Evolutionary conservation across 768 basidiomycete species (phyloP).

Genomic region (Kwoniella sp.): DNA sequence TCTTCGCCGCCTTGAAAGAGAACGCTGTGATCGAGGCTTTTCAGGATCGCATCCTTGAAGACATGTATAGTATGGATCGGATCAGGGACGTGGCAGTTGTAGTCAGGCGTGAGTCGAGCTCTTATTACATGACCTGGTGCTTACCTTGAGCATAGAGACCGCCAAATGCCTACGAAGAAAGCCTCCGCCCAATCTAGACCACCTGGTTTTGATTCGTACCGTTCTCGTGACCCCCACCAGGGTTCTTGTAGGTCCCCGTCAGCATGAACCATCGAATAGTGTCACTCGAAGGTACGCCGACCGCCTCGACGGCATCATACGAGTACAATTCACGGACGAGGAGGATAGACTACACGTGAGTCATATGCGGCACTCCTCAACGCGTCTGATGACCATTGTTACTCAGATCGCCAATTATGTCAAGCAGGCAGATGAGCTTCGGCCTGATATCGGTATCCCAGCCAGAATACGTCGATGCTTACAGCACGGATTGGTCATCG

Average conservation of each 20-base stretch:
- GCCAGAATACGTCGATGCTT: slow-evolving; percentile 44
- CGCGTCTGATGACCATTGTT: too few relatives aligned
- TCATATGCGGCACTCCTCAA: too few relatives aligned
- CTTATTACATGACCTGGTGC: not conserved
- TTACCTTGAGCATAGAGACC: slow-evolving; percentile 11
- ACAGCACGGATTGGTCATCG: slow-evolving; percentile 37
- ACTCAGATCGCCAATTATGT: slow-evolving; percentile 35
- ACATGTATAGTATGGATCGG: slow-evolving; percentile 40
- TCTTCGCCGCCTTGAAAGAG: slow-evolving; percentile 20
- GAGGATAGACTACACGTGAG: slow-evolving; percentile 44
- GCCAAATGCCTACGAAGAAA: slow-evolving; percentile 25
- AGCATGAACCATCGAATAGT: slow-evolving; percentile 45
- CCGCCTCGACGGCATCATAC: slow-evolving; percentile 36
- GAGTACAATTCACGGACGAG: slow-evolving; percentile 46
- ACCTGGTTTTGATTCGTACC: slow-evolving; percentile 37
- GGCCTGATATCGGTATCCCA: slow-evolving; percentile 35
- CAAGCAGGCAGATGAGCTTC: slow-evolving; percentile 26
- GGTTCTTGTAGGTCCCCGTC: slow-evolving; percentile 40
- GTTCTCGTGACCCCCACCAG: slow-evolving; percentile 44
- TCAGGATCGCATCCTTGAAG: slow-evolving; percentile 36
- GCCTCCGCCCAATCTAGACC: slow-evolving; percentile 8
- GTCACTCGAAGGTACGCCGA: slow-evolving; percentile 41
- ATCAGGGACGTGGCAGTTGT: slow-evolving; percentile 33
- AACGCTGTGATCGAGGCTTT: slow-evolving; percentile 17
- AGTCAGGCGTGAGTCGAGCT: slow-evolving; percentile 27